phyloP scores from a whole-genome alignment of 2,329 filamentous ascomycete species.

The Stagonosporopsis tanaceti region DNA sequence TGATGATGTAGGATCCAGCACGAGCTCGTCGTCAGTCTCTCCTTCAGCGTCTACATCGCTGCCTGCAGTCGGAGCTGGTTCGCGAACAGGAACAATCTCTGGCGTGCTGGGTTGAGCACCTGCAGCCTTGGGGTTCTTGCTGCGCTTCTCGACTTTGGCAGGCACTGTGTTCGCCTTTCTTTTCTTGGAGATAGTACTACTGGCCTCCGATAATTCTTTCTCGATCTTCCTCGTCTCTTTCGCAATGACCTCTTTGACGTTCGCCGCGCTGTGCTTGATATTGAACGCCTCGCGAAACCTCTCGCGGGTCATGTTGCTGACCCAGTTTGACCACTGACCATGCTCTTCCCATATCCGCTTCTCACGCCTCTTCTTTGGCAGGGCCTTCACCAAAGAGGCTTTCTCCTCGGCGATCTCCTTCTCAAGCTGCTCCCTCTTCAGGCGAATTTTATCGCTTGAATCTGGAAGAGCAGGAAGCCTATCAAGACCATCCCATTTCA shows the following conservation, averaged over 20 bases:
- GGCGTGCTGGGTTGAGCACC: too few species aligned
- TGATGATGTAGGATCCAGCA: neutral
- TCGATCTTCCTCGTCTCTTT: neutral
- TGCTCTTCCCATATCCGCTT: neutral
- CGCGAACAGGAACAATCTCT: neutral
- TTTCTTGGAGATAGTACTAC: neutral
- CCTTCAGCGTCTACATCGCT: neutral
- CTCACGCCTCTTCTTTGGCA: neutral
- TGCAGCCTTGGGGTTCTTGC: neutral
- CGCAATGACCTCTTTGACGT: neutral
- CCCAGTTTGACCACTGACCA: neutral
- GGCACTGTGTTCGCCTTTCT: neutral
- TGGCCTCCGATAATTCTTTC: neutral
- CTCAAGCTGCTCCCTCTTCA: neutral
- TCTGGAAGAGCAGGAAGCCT: neutral
- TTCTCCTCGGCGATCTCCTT: neutral
- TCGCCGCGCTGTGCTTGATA: neutral
- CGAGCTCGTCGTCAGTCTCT: neutral
- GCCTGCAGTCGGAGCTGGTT: neutral
- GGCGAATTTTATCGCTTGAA: neutral
- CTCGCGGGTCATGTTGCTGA: neutral
- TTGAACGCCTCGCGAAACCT: neutral
- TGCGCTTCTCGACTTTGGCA: neutral
- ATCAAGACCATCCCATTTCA: neutral
- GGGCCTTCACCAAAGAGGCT: neutral